These are phyloP conservation scores for Penicillium tannophilum DNA, from an alignment of 495 filamentous ascomycete genomes.

Conservation along the genomic window DNA sequence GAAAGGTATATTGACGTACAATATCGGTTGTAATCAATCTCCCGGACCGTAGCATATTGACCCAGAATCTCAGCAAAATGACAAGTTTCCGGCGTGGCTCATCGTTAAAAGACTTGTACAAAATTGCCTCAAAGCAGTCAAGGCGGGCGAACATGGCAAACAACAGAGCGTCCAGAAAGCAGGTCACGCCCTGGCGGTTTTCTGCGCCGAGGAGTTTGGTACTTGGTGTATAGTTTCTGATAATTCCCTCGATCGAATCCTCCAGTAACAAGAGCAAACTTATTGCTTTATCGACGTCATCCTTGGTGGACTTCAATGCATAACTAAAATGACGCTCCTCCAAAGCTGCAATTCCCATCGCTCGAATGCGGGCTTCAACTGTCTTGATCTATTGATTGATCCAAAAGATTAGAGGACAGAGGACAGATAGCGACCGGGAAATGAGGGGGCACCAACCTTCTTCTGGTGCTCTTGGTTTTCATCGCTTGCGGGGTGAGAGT, in stretches of 20 bases:
- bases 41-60: slow-evolving; percentile 85
- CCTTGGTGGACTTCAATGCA: slow-evolving; percentile 64
- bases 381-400: slow-evolving; percentile 34
- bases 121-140: slow-evolving; percentile 87
- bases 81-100: slow-evolving; percentile 72
- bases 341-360: slow-evolving; percentile 39
- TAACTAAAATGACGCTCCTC: slow-evolving; percentile 62
- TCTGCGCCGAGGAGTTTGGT: slow-evolving; percentile 80
- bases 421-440: neutral
- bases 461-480: slow-evolving; percentile 37
- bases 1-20: slow-evolving; percentile 52
- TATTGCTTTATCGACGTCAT: slow-evolving; percentile 73
- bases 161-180: slow-evolving; percentile 88
- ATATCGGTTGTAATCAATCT: slow-evolving; percentile 84
- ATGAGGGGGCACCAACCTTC: slow-evolving; percentile 32
- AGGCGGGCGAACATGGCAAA: slow-evolving; percentile 96
- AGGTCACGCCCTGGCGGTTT: slow-evolving; percentile 84
- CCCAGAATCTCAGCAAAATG: slow-evolving; percentile 80
- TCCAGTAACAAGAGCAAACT: slow-evolving; percentile 75
- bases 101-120: slow-evolving; percentile 67
- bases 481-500: slow-evolving; percentile 23
- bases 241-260: slow-evolving; percentile 77
- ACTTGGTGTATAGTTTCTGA: slow-evolving; percentile 68
- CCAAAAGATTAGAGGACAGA: slow-evolving; percentile 15
- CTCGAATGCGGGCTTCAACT: slow-evolving; percentile 35